Evolutionary conservation across 208 protist species (phyloP).

Genomic region (Acanthamoeba castellanii): DNA sequence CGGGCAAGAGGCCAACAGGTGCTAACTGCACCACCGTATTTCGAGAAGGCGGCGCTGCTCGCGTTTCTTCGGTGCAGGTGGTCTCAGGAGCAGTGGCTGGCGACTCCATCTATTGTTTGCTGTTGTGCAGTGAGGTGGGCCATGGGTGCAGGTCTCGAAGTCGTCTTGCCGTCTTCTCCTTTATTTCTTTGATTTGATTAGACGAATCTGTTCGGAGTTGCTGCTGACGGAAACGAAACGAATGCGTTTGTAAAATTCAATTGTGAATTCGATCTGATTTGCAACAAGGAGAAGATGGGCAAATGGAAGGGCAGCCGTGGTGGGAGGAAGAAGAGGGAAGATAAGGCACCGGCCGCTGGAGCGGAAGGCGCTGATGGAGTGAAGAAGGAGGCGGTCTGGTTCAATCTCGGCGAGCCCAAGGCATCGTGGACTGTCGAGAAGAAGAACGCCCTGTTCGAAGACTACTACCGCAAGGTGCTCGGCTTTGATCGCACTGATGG

Average conservation of each 20-base stretch:
- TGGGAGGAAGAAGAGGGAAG: not conserved
- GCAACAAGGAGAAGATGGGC: not conserved
- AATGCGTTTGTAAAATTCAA: too few species aligned
- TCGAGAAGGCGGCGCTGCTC: too few species aligned
- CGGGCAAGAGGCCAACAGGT: not conserved
- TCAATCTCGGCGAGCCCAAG: conserved; percentile 10
- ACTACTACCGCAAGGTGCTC: conserved; percentile 44
- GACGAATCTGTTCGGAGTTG: not conserved
- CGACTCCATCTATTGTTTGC: too few species aligned
- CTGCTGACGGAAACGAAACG: not conserved
- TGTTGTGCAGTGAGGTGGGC: too few species aligned
- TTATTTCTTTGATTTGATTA: too few species aligned
- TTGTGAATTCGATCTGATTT: not conserved
- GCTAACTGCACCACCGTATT: not conserved
- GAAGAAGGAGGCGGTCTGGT: not conserved
- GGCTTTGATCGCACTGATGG: not conserved
- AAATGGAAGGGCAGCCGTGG: conserved; percentile 53
- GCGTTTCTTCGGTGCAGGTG: too few species aligned
- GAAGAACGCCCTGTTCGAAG: conserved; percentile 43
- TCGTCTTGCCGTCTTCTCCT: too few species aligned
- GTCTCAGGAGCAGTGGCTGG: too few species aligned
- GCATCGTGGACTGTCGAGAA: not conserved
- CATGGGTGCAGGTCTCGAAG: too few species aligned
- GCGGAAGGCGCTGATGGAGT: not conserved
- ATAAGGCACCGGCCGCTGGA: not conserved